A percentile compares a stretch with the other conserved stretches of the same genome.
Conservation (phyloP, 2,329 filamentous ascomycete genomes). For the Volutella citrinella region DNA sequence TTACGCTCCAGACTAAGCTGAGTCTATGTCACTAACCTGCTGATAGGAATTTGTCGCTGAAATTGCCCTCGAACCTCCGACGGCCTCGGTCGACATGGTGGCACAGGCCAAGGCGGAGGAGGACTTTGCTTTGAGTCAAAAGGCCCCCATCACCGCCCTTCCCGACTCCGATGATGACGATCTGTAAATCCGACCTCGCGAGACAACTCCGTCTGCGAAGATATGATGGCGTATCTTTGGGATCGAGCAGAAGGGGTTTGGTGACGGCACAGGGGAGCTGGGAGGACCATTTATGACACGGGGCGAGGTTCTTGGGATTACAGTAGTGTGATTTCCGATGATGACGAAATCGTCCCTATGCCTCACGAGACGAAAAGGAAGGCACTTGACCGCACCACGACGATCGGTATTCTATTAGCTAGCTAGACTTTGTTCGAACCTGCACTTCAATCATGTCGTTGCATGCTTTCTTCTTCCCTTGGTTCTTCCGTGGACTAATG, state of each 20-base stretch:
- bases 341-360: constrained; percentile 28
- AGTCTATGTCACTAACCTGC: neutral
- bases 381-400: constrained; percentile 16
- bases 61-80: constrained; percentile 89
- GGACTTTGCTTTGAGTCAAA: too few relatives aligned
- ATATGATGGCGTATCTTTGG: constrained; percentile 20
- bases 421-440: constrained; percentile 37
- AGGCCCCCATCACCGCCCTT: too few relatives aligned
- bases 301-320: constrained; percentile 30
- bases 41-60: constrained; percentile 91
- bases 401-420: constrained; percentile 26
- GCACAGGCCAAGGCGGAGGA: constrained; percentile 80
- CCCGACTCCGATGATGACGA: constrained; percentile 74
- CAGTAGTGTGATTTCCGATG: constrained; percentile 35
- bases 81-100: constrained; percentile 81
- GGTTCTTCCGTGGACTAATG: too few relatives aligned
- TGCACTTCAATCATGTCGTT: too few relatives aligned
- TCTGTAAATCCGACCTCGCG: constrained; percentile 47
- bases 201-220: constrained; percentile 19
- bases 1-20: neutral
- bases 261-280: constrained; percentile 30
- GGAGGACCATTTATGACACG: constrained; percentile 38
- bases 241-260: too few relatives aligned
- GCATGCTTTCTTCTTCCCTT: too few relatives aligned
- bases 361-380: constrained; percentile 30